Base-by-base conservation (phyloP, 2,329 filamentous ascomycete genomes). In the Plenodomus lindquistii region DNA sequence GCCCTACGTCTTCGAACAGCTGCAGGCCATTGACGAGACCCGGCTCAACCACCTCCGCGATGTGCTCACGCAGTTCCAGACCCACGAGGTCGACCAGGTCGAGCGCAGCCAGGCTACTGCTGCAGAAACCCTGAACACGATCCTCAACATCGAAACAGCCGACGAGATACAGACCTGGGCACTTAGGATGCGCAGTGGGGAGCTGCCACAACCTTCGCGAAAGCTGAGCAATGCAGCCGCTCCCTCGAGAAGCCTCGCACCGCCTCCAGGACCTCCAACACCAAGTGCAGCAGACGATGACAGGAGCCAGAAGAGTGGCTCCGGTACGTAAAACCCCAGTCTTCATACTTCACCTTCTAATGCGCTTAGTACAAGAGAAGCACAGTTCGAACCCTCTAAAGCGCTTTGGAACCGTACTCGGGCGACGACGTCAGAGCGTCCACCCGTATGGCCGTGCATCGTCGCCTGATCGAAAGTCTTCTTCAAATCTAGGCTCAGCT, bases 1-100 rank as follows among this genome's bases (percentile, higher is more conserved):
- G 13, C 94, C 94, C 1, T 97, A 90, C 73, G 88, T 97, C 52
- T 97, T 96, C 67, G 94, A 99, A 74, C 88, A 87, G 52, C 82
- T 99, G 20, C 94, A 99, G 71, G 87, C 89, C 5, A 78, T 95
- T 24, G 94, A 99, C 67, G 94, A 99, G 76, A 86, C 84, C 61
- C 85, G 94, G 46, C 79, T 95, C 59, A 96, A 97, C 71, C 88
- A 95, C 66, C 79, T 99, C 50, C 88, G 93, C 53, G 93, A 97
- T 72, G 83, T 89, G 35, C 81, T 99, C 51, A 97, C 94, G 1
- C 92, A 97, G 66, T 88, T 93, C 62, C 87, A 96, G 72, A 99
- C 94, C 0, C 88, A 96, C 68, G 93, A 97, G 71, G 84, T 90
- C 21, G 94, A 99, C 67, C 85, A 89, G 60, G 85, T 93, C 15